Base-by-base conservation (phyloP, 805 yeast genomes). In the Phaffomyces antillensis region DNA sequence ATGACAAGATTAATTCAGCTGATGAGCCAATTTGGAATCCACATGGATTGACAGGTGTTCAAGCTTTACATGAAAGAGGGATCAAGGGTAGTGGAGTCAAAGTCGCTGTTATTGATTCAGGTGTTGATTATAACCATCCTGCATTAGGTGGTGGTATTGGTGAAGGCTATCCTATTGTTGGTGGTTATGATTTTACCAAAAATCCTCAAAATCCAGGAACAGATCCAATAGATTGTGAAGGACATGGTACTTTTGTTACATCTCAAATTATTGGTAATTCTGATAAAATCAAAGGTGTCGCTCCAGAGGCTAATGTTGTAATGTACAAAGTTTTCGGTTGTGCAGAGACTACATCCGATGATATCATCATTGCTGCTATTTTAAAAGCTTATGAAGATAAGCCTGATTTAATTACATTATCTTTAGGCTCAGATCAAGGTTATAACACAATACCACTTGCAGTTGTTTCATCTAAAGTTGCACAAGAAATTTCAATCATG, bases 221-320 rank as follows among this genome's bases (percentile, higher is more conserved):
- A 11, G 51, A 51, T 18, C 52, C 52, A 31, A 46, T 45, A 42
- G 54, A 51, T 40, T 49, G 52, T 45, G 44, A 31, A 8, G 54
- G 54, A 24, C 54, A 51, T 35, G 52, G 54, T 39, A 49, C 52
- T 12, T 51, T 49, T 36, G 52, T 49, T 8, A 40, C 54, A 13
- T 51, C 54, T 16, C 36, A 49, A 31, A 49, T 49, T 17, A 38
- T 49, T 34, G 50, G 46, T 28, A 36, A 49, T 18, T 41, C 45
- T n/a, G 41, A 39, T 8, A 37, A 39, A 1, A 8, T 49, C 7
- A 13, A n/a, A 7, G 54, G 52, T 45, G 52, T 49, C 38, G 52
- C 54, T 18, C 52, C 52, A 39, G 48, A 41, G 16, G 50, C 54
- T n/a, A 42, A 44, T 13, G 37, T 51, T 32, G 35, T 18, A 28